These are phyloP conservation scores for Mucor sp. DNA, from an alignment of 371 early-diverging fungal genomes.

Conservation along the genomic window DNA sequence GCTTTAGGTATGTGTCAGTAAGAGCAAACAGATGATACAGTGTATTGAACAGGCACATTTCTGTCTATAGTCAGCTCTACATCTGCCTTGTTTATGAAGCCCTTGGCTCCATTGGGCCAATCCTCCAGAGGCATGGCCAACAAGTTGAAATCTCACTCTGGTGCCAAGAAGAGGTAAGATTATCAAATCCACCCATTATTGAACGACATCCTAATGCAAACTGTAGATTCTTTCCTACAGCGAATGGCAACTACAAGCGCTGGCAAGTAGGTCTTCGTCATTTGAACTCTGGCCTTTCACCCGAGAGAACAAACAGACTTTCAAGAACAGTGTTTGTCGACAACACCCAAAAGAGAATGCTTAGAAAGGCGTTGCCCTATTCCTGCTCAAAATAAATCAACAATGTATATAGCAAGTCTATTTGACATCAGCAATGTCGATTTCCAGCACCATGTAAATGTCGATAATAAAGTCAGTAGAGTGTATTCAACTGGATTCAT, in stretches of 20 bases:
- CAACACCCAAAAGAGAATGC: slow-evolving; percentile 50
- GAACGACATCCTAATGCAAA: neutral
- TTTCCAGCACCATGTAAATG: neutral
- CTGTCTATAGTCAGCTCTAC: slow-evolving; percentile 15
- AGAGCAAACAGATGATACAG: neutral
- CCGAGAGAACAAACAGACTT: slow-evolving; percentile 50
- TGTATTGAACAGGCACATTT: neutral
- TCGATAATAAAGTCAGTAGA: neutral
- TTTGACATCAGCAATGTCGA: neutral
- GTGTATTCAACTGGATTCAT: neutral
- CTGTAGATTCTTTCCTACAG: slow-evolving; percentile 45
- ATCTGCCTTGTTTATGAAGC: slow-evolving; percentile 18
- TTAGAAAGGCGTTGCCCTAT: slow-evolving; percentile 51
- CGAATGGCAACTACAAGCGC: slow-evolving; percentile 50
- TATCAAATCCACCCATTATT: neutral
- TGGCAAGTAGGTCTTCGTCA: slow-evolving; percentile 56
- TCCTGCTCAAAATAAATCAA: slow-evolving; percentile 20
- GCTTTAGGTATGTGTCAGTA: slow-evolving; percentile 14
- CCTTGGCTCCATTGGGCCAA: slow-evolving; percentile 34
- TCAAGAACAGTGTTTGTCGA: slow-evolving; percentile 35
- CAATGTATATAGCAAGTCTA: neutral
- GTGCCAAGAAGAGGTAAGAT: slow-evolving; percentile 51
- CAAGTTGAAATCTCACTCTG: slow-evolving; percentile 55
- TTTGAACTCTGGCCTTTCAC: slow-evolving; percentile 46
- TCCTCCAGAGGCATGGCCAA: slow-evolving; percentile 41